Evolutionary conservation across 2,329 filamentous ascomycete species (phyloP).

Genomic region (Aspergillus sp.): DNA sequence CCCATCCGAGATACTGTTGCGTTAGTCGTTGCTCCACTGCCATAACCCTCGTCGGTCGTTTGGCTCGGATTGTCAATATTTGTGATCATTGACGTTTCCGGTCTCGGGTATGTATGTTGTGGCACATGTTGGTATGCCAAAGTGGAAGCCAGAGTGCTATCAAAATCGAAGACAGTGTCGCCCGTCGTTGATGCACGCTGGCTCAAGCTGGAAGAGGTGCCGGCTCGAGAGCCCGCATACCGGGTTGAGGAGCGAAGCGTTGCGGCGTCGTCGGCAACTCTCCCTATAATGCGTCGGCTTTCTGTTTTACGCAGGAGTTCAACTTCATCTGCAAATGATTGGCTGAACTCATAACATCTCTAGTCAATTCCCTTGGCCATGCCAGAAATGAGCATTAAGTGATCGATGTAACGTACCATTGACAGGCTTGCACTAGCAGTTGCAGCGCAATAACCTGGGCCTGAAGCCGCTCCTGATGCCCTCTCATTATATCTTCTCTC

Average conservation of each 20-base stretch:
- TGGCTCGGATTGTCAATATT: conserved; percentile 18
- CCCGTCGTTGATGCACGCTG: conserved; percentile 27
- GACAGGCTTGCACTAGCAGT: conserved; percentile 38
- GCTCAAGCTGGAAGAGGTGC: conserved; percentile 24
- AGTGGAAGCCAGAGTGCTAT: conserved; percentile 27
- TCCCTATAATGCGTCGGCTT: conserved; percentile 35
- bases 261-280: conserved; percentile 38
- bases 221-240: conserved; percentile 25
- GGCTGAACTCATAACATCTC: conserved; percentile 20
- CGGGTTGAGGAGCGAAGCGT: conserved; percentile 33
- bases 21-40: conserved; percentile 20
- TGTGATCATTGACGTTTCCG: conserved; percentile 4
- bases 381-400: not conserved
- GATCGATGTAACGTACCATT: conserved; percentile 33
- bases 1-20: conserved; percentile 13
- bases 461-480: conserved; percentile 35
- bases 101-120: conserved; percentile 14
- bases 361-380: not conserved
- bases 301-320: conserved; percentile 33
- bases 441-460: conserved; percentile 40
- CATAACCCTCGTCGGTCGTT: conserved; percentile 30
- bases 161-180: conserved; percentile 35
- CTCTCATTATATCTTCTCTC: conserved; percentile 39
- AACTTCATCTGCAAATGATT: conserved; percentile 35
- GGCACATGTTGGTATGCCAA: conserved; percentile 25